These are phyloP conservation scores for Globisporangium polare DNA, from an alignment of 352 stramenopile genomes.

Conservation along the genomic window DNA sequence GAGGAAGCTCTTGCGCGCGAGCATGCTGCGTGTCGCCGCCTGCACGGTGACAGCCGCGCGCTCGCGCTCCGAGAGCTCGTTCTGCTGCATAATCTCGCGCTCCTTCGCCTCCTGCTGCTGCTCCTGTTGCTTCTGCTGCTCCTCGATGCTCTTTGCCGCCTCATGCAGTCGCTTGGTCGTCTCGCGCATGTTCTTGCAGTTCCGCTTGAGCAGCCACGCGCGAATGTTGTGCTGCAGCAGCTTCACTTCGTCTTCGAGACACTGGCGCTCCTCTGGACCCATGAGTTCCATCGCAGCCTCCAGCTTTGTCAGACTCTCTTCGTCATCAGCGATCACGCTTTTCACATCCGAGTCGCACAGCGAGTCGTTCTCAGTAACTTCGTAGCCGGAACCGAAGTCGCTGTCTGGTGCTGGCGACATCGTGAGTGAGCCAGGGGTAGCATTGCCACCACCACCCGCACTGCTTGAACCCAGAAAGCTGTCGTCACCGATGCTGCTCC, in stretches of 20 bases:
- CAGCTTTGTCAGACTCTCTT: constrained; percentile 68
- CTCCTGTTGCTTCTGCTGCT: constrained; percentile 47
- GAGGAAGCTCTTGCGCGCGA: constrained; percentile 78
- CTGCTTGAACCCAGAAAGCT: constrained; percentile 17
- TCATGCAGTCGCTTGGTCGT: constrained; percentile 81
- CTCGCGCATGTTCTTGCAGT: constrained; percentile 87
- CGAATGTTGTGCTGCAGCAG: constrained; percentile 87
- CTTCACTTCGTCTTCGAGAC: constrained; percentile 82
- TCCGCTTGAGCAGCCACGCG: constrained; percentile 83
- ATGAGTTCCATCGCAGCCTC: constrained; percentile 85
- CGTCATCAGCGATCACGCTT: constrained; percentile 79
- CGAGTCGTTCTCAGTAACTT: constrained; percentile 32
- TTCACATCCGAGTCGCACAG: constrained; percentile 75
- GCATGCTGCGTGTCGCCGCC: constrained; percentile 77
- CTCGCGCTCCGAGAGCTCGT: constrained; percentile 52
- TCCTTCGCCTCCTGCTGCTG: constrained; percentile 16
- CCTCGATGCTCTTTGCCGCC: constrained; percentile 56
- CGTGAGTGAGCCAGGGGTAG: constrained; percentile 1
- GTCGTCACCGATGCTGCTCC: constrained; percentile 62
- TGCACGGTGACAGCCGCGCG: constrained; percentile 82
- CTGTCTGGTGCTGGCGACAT: constrained; percentile 14
- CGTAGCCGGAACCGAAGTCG: constrained; percentile 22
- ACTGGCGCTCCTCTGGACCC: constrained; percentile 78
- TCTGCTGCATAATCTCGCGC: constrained; percentile 18
- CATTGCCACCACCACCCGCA: constrained; percentile 18